Conservation (phyloP, 2,329 filamentous ascomycete genomes). For the Triangularia setosa region DNA sequence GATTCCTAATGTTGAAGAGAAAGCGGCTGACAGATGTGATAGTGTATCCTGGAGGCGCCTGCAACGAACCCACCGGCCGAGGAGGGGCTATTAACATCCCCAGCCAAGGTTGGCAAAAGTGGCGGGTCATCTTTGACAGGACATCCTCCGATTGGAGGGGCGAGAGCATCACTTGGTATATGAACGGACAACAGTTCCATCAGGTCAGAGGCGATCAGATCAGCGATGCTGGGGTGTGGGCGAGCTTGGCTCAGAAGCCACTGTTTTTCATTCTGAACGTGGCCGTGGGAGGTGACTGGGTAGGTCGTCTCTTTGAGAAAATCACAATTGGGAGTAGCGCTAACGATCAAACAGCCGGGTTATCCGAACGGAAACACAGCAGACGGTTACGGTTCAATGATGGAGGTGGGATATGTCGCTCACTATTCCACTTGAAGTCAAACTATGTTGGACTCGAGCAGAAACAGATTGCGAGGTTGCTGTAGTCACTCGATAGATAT, state of each 20-base stretch:
- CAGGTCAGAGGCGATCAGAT: conserved; percentile 41
- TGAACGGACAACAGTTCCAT: conserved; percentile 43
- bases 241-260: conserved; percentile 29
- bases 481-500: not conserved
- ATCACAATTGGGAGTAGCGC: not conserved
- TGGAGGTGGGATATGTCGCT: conserved; percentile 31
- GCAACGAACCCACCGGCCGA: conserved; percentile 45
- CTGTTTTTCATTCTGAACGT: conserved; percentile 30
- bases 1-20: not conserved
- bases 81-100: conserved; percentile 36
- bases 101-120: conserved; percentile 46
- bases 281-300: conserved; percentile 33
- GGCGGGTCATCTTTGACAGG: conserved; percentile 46
- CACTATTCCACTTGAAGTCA: conserved; percentile 21
- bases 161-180: conserved; percentile 47
- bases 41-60: conserved; percentile 40
- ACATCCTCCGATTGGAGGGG: conserved; percentile 38
- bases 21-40: too few relatives aligned
- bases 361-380: conserved; percentile 27
- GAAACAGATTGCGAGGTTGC: not conserved
- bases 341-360: conserved; percentile 24
- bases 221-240: conserved; percentile 41
- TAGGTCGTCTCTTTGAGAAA: conserved; percentile 15
- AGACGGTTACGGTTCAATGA: conserved; percentile 30
- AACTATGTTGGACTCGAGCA: not conserved